phyloP scores from a whole-genome alignment of 2,329 filamentous ascomycete species.

The Colletotrichum incanum region DNA sequence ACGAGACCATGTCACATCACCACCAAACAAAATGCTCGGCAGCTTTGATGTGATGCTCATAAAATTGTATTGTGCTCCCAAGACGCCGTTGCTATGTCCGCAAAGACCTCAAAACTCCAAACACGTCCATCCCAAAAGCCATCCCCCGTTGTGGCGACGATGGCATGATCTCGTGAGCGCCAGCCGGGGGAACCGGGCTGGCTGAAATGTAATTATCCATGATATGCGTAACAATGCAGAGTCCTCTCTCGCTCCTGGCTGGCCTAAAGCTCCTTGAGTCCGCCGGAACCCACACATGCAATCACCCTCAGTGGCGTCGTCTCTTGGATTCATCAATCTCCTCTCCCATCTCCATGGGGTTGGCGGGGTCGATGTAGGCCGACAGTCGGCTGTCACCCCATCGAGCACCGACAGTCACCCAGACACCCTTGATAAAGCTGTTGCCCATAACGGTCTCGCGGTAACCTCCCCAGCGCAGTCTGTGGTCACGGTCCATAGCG shows the following conservation, averaged over 20 bases:
- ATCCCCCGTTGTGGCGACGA: constrained; percentile 28
- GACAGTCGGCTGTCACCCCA: constrained; percentile 71
- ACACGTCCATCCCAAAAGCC: constrained; percentile 40
- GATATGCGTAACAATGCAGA: constrained; percentile 32
- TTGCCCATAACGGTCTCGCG: constrained; percentile 69
- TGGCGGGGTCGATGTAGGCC: constrained; percentile 69
- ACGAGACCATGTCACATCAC: not conserved
- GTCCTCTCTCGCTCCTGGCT: constrained; percentile 19
- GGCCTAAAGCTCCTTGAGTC: not conserved
- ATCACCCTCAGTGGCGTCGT: constrained; percentile 41
- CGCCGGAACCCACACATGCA: not conserved
- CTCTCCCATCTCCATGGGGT: constrained; percentile 67
- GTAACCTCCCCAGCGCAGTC: constrained; percentile 72
- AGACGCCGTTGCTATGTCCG: constrained; percentile 43
- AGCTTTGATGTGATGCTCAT: constrained; percentile 16
- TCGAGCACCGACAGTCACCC: constrained; percentile 78
- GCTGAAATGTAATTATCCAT: constrained; percentile 40
- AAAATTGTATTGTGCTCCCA: constrained; percentile 41
- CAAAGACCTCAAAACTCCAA: constrained; percentile 42
- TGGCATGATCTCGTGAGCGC: constrained; percentile 42
- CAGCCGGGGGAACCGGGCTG: constrained; percentile 18
- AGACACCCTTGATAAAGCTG: constrained; percentile 74
- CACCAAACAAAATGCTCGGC: too few species aligned
- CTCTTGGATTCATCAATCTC: constrained; percentile 66
- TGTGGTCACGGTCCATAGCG: constrained; percentile 68